A percentile compares a stretch with the other conserved stretches of the same genome.
Evolutionary conservation across 306 rosid genomes (phyloP).

Genomic region (Quercus mongolica): DNA sequence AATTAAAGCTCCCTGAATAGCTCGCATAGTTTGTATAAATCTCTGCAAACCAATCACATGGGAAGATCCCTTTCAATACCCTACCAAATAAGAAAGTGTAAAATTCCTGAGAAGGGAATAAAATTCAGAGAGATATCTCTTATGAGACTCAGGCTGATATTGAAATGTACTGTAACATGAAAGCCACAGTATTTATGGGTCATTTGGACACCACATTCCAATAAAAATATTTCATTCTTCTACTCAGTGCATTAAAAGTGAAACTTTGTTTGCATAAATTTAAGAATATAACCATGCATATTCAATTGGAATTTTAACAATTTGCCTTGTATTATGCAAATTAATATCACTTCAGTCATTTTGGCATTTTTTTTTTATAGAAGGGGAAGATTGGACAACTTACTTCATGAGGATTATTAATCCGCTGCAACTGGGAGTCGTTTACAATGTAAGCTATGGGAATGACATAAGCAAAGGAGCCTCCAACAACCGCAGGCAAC

Average conservation of each 20-base stretch:
- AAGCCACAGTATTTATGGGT: background rate
- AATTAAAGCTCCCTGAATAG: slow-evolving; percentile 94
- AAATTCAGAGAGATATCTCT: slow-evolving; percentile 23
- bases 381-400: slow-evolving; percentile 29
- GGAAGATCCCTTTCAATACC: slow-evolving; percentile 86
- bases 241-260: slow-evolving; percentile 1
- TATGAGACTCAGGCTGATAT: slow-evolving; percentile 13
- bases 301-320: slow-evolving; percentile 3
- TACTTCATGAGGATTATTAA: slow-evolving; percentile 75
- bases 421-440: slow-evolving; percentile 68
- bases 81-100: slow-evolving; percentile 63
- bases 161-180: slow-evolving; percentile 15
- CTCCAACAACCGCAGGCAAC: slow-evolving; percentile 94
- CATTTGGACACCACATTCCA: background rate
- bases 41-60: slow-evolving; percentile 94
- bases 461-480: slow-evolving; percentile 79
- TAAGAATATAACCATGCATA: slow-evolving; percentile 9
- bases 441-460: slow-evolving; percentile 76
- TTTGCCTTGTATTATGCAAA: background rate
- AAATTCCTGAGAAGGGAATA: slow-evolving; percentile 27
- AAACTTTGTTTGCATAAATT: background rate
- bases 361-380: background rate
- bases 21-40: slow-evolving; percentile 93
- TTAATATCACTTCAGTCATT: background rate
- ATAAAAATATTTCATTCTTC: background rate